phyloP scores from a whole-genome alignment of 768 basidiomycete genomes.

The Trametes punicea region DNA sequence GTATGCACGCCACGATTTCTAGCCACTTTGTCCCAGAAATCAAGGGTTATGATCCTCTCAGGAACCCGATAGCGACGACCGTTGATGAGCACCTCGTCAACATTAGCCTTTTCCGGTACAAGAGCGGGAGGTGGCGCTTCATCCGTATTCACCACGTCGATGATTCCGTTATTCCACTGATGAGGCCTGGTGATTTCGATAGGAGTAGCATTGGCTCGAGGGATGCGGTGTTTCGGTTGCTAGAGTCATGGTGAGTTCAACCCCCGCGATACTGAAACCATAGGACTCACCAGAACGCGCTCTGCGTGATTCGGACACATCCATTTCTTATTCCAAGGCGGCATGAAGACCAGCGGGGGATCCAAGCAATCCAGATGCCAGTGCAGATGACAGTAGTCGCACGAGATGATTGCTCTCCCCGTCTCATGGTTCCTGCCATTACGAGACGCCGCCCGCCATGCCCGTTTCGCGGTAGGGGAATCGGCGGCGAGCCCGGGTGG shows the following conservation, averaged over 20 bases:
- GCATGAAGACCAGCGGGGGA: constrained; percentile 84
- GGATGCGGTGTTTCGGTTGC: constrained; percentile 78
- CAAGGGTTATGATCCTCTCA: constrained; percentile 85
- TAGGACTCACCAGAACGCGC: constrained; percentile 63
- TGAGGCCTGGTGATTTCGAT: constrained; percentile 74
- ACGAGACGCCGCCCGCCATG: constrained; percentile 44
- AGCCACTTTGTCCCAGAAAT: constrained; percentile 89
- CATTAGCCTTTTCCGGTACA: constrained; percentile 45
- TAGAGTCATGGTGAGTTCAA: constrained; percentile 33
- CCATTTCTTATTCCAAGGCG: constrained; percentile 89
- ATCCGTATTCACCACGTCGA: constrained; percentile 78
- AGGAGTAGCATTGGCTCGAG: constrained; percentile 61
- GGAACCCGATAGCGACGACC: constrained; percentile 91
- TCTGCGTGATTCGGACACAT: constrained; percentile 99
- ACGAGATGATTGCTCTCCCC: constrained; percentile 81
- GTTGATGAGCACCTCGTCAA: constrained; percentile 85
- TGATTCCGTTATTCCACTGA: constrained; percentile 87
- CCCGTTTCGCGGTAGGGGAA: constrained; percentile 51
- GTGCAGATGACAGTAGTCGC: constrained; percentile 91
- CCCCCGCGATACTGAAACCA: constrained; percentile 6
- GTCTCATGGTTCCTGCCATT: constrained; percentile 43
- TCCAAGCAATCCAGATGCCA: constrained; percentile 98
- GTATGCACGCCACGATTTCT: constrained; percentile 35
- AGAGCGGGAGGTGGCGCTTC: constrained; percentile 35
- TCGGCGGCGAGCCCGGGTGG: constrained; percentile 51